phyloP scores from a whole-genome alignment of 129 eudicot genomes.

The Helichrysum umbraculigerum region DNA sequence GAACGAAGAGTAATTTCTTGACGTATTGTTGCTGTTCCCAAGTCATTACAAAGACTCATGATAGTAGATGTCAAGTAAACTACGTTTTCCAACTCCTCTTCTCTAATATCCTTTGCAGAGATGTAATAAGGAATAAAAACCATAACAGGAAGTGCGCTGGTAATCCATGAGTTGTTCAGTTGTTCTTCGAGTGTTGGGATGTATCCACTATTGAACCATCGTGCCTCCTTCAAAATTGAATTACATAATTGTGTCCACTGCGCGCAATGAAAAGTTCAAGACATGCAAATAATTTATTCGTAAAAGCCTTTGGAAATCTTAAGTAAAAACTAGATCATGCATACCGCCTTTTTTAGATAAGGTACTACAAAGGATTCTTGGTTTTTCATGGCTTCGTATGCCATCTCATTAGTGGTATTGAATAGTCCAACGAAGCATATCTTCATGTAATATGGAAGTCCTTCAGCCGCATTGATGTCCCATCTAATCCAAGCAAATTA shows the following conservation, averaged over 20 bases:
- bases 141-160: constrained; percentile 40
- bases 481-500: constrained; percentile 37
- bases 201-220: constrained; percentile 49
- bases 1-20: constrained; percentile 6
- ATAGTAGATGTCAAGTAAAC: constrained; percentile 39
- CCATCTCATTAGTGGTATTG: constrained; percentile 51
- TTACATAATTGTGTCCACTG: constrained; percentile 46
- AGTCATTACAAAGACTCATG: constrained; percentile 51
- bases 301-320: background rate
- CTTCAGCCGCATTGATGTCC: constrained; percentile 47
- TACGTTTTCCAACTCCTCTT: constrained; percentile 32
- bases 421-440: constrained; percentile 49
- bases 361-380: constrained; percentile 40
- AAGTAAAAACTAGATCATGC: background rate
- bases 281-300: background rate
- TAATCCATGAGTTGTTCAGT: constrained; percentile 47
- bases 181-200: constrained; percentile 55
- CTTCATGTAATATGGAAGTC: constrained; percentile 54
- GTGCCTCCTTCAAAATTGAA: constrained; percentile 34
- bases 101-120: constrained; percentile 18
- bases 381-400: constrained; percentile 38
- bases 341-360: constrained; percentile 31
- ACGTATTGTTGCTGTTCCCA: constrained; percentile 52
- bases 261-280: background rate
- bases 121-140: constrained; percentile 39